Base-by-base conservation (phyloP, 768 basidiomycete species). In the Boletus rubescentipes region DNA sequence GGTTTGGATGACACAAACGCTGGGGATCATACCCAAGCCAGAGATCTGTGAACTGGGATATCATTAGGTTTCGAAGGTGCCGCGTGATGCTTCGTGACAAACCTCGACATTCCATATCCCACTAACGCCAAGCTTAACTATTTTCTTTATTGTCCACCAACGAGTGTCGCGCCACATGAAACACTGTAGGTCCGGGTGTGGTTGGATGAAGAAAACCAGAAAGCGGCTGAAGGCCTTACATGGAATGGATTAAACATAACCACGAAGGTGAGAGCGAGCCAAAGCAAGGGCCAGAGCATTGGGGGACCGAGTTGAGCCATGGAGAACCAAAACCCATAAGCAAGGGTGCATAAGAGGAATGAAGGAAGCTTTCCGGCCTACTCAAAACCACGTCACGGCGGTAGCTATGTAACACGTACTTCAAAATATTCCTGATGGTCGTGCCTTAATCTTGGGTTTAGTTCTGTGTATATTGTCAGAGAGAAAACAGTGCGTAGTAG, bases 271-370 rank as follows among this genome's bases (percentile, higher is more conserved):
- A 91, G 77, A 1, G 77, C 79, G 7, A 98, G 75, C 93, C 94
- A 99, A 2, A 88, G 75, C 10, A 91, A 69, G 0, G 90, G 89
- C 86, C 90, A 98, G 2, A 84, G 69, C 5, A 83, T 84, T 0
- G 96, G 90, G 2, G 77, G 73, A 14, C 87, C 89, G 20, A 91
- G 73, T 34, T 77, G 78, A 40, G 79, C 66, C 65, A 95, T 91
- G 0, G 94, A 90, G 39, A 97, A 75, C 85, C 86, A 94, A 67
- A 93, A 93, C 29, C 88, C 83, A 56, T 87, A 89, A 48, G 80
- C 83, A 6, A 98, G 79, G 1, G 84, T 77, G 23, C 83, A 76
- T 29, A 93, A 77, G n/a, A 96, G 70, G 44, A 93, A 75, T n/a
- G 86, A 78, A 1, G 96, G 93, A 10, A 90, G 80, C 91, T 93